Conservation (phyloP, 495 filamentous ascomycete genomes). For the Glarea lozoyensis region DNA sequence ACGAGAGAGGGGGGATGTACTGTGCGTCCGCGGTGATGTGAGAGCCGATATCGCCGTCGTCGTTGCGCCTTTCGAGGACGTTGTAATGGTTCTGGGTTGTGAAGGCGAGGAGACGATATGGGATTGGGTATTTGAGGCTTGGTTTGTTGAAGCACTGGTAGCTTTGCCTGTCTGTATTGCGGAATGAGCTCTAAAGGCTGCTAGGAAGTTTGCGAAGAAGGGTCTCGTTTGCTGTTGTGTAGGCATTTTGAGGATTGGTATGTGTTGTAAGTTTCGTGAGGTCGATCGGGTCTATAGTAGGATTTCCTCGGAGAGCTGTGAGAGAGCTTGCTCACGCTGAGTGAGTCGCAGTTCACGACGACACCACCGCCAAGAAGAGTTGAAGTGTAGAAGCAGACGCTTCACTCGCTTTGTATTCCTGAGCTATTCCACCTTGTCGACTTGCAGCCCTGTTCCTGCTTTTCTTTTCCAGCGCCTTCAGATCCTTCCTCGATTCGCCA, state of each 20-base stretch:
- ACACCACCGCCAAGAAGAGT: too few relatives aligned
- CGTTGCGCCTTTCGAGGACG: slow-evolving; percentile 13
- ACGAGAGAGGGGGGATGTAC: slow-evolving; percentile 14
- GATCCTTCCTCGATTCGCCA: too few relatives aligned
- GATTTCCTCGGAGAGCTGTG: background rate
- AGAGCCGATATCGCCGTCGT: slow-evolving; percentile 16
- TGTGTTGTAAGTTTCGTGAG: slow-evolving; percentile 53
- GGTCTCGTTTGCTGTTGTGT: slow-evolving; percentile 66
- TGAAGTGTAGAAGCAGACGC: too few relatives aligned
- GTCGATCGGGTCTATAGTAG: background rate
- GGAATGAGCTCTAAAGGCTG: slow-evolving; percentile 57
- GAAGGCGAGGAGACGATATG: slow-evolving; percentile 10
- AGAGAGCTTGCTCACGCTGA: too few relatives aligned
- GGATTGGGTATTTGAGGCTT: slow-evolving; percentile 4
- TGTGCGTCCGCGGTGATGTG: slow-evolving; percentile 19
- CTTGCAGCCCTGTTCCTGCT: too few relatives aligned
- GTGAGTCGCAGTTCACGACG: too few relatives aligned
- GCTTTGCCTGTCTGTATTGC: slow-evolving; percentile 19
- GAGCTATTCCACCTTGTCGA: too few relatives aligned
- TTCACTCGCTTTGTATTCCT: too few relatives aligned
- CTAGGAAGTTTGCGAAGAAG: slow-evolving; percentile 67
- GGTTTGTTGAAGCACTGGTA: slow-evolving; percentile 6
- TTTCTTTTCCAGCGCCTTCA: too few relatives aligned
- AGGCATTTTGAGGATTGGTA: slow-evolving; percentile 34
- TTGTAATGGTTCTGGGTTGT: slow-evolving; percentile 19